Evolutionary conservation across 768 basidiomycete genomes (phyloP), one percentile per base, ranked within the genome.

Genomic region (Mrakia hoshinonis): DNA sequence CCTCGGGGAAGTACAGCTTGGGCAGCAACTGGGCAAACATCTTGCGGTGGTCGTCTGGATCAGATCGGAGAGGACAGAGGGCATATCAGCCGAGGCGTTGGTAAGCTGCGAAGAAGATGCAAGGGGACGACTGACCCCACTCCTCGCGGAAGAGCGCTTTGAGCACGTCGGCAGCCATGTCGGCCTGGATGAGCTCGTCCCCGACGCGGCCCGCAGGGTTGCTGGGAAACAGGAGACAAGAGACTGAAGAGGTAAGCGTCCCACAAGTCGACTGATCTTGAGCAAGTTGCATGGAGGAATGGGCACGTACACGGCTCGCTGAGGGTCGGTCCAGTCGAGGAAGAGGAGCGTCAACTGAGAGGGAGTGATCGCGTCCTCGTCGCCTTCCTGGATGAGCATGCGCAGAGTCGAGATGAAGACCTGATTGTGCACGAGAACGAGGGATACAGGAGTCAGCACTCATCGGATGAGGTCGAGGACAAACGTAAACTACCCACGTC

Each of bases 311-410:
- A 85, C 83, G 46, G 85, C 84, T 76, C 90, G 91, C 76, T 85
- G 83, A 0, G 91, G 89, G 77, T 94, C 88, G 4, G 89, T 90
- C 92, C 92, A 95, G 74, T 93, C 91, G 2, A 88, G 83, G 76
- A 94, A 83, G 80, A 93, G 84, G n/a, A 87, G 81, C 0, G 86
- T 87, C 70, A 91, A 86, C 76, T 91, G 89, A 24, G 85, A 80
- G 0, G 89, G 85, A 0, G 85, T 80, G 13, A 91, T 84, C 86
- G 90, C 89, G 51, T 87, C 85, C 75, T 89, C 85, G 58, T 85
- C 87, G 0, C 87, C 87, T 3, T 89, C 90, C 29, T 87, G 78
- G 18, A 83, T 80, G 13, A 89, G 83, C 54, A 86, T 81, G 52
- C 87, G 84, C 69, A 87, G 89, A 2, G 89, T 84, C 2, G 85